A percentile compares a stretch with the other conserved stretches of the same genome.
These are phyloP conservation scores for Eutypa lata DNA, from an alignment of 2,329 filamentous ascomycete species.

Conservation along the genomic window DNA sequence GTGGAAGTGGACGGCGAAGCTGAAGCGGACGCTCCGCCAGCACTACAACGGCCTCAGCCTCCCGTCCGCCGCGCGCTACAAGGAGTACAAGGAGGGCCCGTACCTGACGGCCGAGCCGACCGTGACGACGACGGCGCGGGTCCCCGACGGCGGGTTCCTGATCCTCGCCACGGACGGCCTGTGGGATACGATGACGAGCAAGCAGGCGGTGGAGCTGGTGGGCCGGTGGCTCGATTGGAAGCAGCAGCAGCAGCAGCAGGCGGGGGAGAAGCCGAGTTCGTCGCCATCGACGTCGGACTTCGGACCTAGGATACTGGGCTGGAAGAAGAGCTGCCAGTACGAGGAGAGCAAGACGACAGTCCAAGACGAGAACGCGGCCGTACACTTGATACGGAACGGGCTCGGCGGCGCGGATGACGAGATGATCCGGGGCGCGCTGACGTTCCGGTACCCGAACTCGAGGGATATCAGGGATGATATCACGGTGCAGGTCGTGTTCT, in stretches of 20 bases:
- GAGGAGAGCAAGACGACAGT: conserved; percentile 65
- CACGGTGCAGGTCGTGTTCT: conserved; percentile 84
- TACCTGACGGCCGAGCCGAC: conserved; percentile 68
- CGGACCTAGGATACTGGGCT: conserved; percentile 21
- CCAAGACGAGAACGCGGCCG: conserved; percentile 77
- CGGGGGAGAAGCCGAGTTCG: no score
- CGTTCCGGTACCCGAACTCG: conserved; percentile 67
- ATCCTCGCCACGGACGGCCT: conserved; percentile 67
- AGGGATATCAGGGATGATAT: conserved; percentile 68
- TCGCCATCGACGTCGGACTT: conserved; percentile 10
- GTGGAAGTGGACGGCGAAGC: conserved; percentile 62
- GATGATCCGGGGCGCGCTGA: conserved; percentile 70
- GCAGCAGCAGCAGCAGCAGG: conserved; percentile 17
- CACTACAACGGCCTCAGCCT: conserved; percentile 43
- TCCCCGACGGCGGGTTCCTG: conserved; percentile 61
- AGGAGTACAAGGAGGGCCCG: conserved; percentile 51
- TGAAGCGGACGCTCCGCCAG: conserved; percentile 40
- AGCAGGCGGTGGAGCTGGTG: conserved; percentile 57
- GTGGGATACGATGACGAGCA: conserved; percentile 59
- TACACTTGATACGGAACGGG: conserved; percentile 77
- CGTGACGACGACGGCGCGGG: conserved; percentile 47
- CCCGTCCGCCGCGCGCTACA: conserved; percentile 39
- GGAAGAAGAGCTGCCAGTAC: conserved; percentile 21
- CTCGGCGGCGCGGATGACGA: conserved; percentile 73
- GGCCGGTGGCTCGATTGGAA: conserved; percentile 47